Percentiles rank a stretch among this genome's conserved stretches.
Conservation (phyloP, 495 filamentous ascomycete species). For the Aspergillus indologenus region DNA sequence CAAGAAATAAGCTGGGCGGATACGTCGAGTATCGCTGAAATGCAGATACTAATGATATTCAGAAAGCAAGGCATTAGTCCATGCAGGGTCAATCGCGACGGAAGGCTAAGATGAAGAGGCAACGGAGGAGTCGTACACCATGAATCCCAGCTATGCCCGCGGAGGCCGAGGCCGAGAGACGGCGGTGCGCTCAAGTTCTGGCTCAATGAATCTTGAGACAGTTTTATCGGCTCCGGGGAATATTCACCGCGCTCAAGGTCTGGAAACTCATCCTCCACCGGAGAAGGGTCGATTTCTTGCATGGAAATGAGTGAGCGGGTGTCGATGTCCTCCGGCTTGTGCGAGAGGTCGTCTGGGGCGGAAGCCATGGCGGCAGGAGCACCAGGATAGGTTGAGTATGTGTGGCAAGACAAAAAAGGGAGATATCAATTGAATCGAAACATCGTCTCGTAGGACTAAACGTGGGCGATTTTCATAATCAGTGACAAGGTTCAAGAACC, state of each 20-base stretch:
- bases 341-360: conserved; percentile 2
- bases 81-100: background rate
- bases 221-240: conserved; percentile 38
- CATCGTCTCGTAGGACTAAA: background rate
- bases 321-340: conserved; percentile 33
- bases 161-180: conserved; percentile 51
- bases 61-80: background rate
- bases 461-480: background rate
- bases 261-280: conserved; percentile 62
- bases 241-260: conserved; percentile 56
- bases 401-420: background rate
- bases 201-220: conserved; percentile 13
- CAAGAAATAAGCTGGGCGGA: conserved; percentile 73
- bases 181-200: conserved; percentile 11
- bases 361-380: conserved; percentile 12
- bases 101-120: background rate
- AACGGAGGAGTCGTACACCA: conserved; percentile 48
- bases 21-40: conserved; percentile 87
- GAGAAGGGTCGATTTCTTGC: conserved; percentile 75
- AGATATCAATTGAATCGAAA: background rate
- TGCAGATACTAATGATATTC: conserved; percentile 58
- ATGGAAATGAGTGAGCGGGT: conserved; percentile 59
- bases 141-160: conserved; percentile 56
- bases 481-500: background rate
- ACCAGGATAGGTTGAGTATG: background rate